Percentiles rank a stretch among this genome's conserved stretches.
Conservation (phyloP, 83 land plant genomes). For the Larix sibirica region DNA sequence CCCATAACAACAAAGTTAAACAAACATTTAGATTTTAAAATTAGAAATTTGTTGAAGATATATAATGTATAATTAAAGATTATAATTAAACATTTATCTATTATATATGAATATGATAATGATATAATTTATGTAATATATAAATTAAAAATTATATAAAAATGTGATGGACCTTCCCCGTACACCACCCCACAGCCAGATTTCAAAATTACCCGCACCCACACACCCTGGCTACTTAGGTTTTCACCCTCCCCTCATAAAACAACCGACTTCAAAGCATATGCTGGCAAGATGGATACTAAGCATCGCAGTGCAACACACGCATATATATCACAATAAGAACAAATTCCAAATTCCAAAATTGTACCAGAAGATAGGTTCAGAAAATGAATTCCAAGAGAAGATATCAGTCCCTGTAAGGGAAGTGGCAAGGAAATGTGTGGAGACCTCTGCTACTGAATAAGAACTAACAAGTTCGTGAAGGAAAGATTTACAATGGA, state of each 20-base stretch:
- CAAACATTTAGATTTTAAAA: too few relatives aligned
- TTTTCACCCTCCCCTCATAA: background rate
- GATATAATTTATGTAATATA: too few relatives aligned
- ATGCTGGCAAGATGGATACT: background rate
- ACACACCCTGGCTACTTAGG: too few relatives aligned
- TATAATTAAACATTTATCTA: too few relatives aligned
- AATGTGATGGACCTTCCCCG: too few relatives aligned
- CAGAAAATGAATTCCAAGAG: background rate
- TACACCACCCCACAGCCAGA: too few relatives aligned
- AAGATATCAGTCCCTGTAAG: background rate
- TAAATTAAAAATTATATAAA: too few relatives aligned
- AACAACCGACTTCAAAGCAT: background rate
- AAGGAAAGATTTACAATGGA: background rate
- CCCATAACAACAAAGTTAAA: too few relatives aligned
- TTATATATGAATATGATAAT: too few relatives aligned
- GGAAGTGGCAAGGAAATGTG: background rate
- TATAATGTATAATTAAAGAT: too few relatives aligned
- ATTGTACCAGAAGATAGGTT: background rate
- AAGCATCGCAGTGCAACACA: background rate
- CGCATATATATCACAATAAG: background rate
- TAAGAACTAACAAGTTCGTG: background rate
- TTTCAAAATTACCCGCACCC: too few relatives aligned
- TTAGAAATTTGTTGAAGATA: too few relatives aligned
- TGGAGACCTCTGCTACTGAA: background rate
- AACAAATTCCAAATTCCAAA: background rate